Evolutionary conservation across 2,329 filamentous ascomycete species (phyloP), one percentile per base, ranked within the genome.

Genomic region (Fusarium tupiense): DNA sequence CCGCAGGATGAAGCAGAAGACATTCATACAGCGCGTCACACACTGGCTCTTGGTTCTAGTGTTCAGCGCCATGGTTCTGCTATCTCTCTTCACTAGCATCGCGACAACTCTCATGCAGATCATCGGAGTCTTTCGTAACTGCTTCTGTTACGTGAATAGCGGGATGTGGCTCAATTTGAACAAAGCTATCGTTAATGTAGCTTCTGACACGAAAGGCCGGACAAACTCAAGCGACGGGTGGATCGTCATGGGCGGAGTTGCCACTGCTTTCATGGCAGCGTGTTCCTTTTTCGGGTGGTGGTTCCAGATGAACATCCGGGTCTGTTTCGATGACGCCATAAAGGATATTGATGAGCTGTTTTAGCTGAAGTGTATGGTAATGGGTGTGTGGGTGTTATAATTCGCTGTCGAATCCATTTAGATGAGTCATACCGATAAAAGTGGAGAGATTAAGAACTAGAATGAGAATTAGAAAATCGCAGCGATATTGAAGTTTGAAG

Each of bases 21-120:
- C 47, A 9, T 13, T 2, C 3, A 2, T 33, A 2, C 29, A 33
- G 5, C 29, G 22, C 3, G 1, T 24, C 8, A 33, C 16, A 22
- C 29, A 33, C 11, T 50, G 29, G 29, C 2, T 33, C 8, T 50
- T 11, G 6, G 29, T 50, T 5, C 3, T 50, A 19, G 22, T 33
- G 47, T 50, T 50, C 16, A 7, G 22, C 11, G 16, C 13, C 3
- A 33, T 14, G 16, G 8, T 19, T 33, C 5, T 50, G 16, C 11
- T 50, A 12, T 16, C 47, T 19, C 47, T 50, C 8, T 50, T 50
- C 22, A 50, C 29, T 4, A 33, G 47, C 5, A 33, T 50, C 47
- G 16, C 47, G 2, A 50, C 47, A 5, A 33, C 47, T n/a, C 29
- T 50, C 16, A 50, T 50, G 47, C 29, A 50, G 22, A 50, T 50